Percentiles rank a stretch among this genome's conserved stretches.
phyloP scores from a whole-genome alignment of 495 filamentous ascomycete species.

The Xylaria scruposa region DNA sequence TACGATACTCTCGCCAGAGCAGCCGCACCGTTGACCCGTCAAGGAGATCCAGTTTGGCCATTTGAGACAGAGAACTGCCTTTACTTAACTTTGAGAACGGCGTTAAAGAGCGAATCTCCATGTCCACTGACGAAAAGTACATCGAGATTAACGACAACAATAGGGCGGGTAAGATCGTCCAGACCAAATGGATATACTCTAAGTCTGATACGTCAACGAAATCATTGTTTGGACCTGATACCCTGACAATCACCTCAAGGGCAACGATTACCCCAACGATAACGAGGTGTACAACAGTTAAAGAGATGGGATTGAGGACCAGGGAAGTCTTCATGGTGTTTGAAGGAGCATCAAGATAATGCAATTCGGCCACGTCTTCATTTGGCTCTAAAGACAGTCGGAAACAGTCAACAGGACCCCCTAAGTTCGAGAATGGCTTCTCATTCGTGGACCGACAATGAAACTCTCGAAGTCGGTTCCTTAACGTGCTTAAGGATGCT shows the following conservation, averaged over 20 bases:
- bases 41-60: not conserved
- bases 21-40: not conserved
- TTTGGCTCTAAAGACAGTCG: too few species aligned
- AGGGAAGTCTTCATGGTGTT: not conserved
- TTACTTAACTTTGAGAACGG: not conserved
- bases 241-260: not conserved
- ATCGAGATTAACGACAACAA: not conserved
- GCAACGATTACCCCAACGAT: not conserved
- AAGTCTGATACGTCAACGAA: not conserved
- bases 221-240: not conserved
- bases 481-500: not conserved
- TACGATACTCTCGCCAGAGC: not conserved
- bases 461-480: not conserved
- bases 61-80: not conserved
- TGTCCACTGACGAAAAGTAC: not conserved
- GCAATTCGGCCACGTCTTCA: too few species aligned
- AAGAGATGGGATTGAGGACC: not conserved
- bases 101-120: not conserved
- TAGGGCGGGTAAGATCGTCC: not conserved
- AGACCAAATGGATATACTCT: not conserved
- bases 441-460: not conserved
- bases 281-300: not conserved
- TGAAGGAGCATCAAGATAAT: constrained; percentile 3
- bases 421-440: too few species aligned
- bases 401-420: too few species aligned